Conservation (phyloP, 2,329 filamentous ascomycete genomes). For the Chrysoporthe puriensis region DNA sequence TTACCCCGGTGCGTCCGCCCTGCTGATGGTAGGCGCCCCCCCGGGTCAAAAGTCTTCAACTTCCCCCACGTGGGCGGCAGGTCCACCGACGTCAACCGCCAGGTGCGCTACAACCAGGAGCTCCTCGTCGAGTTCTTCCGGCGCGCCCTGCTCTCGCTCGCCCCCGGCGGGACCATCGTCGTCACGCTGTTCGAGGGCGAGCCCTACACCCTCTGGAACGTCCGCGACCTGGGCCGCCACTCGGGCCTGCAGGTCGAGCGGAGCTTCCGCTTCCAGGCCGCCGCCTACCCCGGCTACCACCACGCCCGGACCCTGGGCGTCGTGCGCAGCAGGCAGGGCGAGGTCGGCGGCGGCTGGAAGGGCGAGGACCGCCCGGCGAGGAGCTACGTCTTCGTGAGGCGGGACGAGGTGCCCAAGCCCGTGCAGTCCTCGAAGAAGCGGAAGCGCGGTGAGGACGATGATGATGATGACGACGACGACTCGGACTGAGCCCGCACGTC, state of each 20-base stretch:
- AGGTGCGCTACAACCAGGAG: slow-evolving; percentile 89
- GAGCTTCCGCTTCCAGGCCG: slow-evolving; percentile 71
- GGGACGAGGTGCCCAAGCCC: slow-evolving; percentile 49
- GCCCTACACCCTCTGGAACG: slow-evolving; percentile 95
- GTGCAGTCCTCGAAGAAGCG: slow-evolving; percentile 37
- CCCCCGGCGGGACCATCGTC: slow-evolving; percentile 65
- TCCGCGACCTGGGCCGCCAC: slow-evolving; percentile 83
- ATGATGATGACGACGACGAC: slow-evolving; percentile 35
- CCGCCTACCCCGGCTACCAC: slow-evolving; percentile 72
- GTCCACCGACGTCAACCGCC: slow-evolving; percentile 89
- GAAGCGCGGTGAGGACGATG: slow-evolving; percentile 38
- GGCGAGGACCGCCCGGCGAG: slow-evolving; percentile 57
- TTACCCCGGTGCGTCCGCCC: neutral
- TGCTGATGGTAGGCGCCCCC: neutral
- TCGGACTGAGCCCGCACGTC: slow-evolving; percentile 33
- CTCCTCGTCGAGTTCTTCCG: slow-evolving; percentile 72
- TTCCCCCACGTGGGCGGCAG: slow-evolving; percentile 96
- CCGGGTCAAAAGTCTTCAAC: slow-evolving; percentile 68
- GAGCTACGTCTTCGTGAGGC: slow-evolving; percentile 66
- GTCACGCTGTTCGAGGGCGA: slow-evolving; percentile 92
- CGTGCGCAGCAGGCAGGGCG: slow-evolving; percentile 51
- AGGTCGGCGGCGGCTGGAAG: slow-evolving; percentile 52
- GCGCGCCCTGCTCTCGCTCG: slow-evolving; percentile 55
- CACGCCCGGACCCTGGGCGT: slow-evolving; percentile 76
- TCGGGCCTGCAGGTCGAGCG: slow-evolving; percentile 69